Percentiles rank a stretch among this genome's conserved stretches.
Evolutionary conservation across 106 monocot species (phyloP).

Genomic region (Cymbidium sinense): DNA sequence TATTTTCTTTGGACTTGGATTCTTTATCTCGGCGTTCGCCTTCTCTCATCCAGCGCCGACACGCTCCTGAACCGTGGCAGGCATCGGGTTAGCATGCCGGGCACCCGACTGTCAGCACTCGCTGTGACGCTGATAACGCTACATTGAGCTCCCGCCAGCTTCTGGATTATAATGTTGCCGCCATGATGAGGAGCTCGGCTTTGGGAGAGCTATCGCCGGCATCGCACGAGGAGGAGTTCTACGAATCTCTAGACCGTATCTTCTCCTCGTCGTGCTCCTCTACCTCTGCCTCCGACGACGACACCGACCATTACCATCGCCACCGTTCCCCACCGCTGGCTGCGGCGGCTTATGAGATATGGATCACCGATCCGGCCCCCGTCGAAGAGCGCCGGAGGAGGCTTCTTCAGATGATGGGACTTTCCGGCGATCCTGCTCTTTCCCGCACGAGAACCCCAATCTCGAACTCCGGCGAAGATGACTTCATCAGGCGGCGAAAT

Average conservation of each 20-base stretch:
- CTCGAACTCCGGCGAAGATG: slow-evolving; percentile 17
- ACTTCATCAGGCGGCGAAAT: neutral
- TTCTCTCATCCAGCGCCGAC: neutral
- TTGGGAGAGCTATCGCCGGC: slow-evolving; percentile 4
- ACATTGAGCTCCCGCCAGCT: neutral
- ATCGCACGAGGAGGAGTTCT: slow-evolving; percentile 47
- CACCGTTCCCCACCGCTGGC: slow-evolving; percentile 11
- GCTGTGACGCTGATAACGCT: neutral
- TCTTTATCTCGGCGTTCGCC: neutral
- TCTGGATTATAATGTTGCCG: neutral
- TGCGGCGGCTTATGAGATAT: slow-evolving; percentile 47
- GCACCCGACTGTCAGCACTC: neutral
- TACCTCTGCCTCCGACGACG: slow-evolving; percentile 58
- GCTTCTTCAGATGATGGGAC: slow-evolving; percentile 66
- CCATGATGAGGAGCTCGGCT: neutral
- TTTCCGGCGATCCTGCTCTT: slow-evolving; percentile 45
- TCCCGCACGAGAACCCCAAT: slow-evolving; percentile 15
- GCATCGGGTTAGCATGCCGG: neutral
- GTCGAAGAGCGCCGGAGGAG: slow-evolving; percentile 77
- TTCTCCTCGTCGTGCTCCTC: slow-evolving; percentile 77
- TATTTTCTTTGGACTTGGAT: too few relatives aligned
- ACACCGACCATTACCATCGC: slow-evolving; percentile 14
- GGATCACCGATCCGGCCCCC: slow-evolving; percentile 65
- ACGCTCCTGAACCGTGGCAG: neutral
- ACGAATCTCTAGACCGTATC: slow-evolving; percentile 81